Evolutionary conservation across 495 filamentous ascomycete species (phyloP).

Genomic region (Podospora australis): DNA sequence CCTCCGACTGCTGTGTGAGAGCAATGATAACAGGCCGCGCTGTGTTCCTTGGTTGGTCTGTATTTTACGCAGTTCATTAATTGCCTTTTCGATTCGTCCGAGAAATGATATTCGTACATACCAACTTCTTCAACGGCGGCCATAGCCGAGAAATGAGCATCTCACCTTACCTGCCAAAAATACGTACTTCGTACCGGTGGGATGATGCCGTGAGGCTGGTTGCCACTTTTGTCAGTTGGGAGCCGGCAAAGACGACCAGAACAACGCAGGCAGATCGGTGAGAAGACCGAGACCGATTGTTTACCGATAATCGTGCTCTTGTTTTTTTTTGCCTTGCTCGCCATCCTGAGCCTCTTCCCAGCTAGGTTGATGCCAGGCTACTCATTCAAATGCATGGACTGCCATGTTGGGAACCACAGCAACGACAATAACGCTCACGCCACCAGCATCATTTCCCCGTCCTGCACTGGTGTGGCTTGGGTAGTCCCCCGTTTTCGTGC

Average conservation of each 20-base stretch:
- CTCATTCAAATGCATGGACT: neutral
- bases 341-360: neutral
- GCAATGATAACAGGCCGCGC: too few species aligned
- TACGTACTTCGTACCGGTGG: neutral
- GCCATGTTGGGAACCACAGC: neutral
- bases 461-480: slow-evolving; percentile 3
- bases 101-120: too few species aligned
- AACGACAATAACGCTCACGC: neutral
- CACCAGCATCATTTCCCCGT: slow-evolving; percentile 5
- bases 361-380: neutral
- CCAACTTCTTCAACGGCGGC: neutral
- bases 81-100: too few species aligned
- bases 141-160: neutral
- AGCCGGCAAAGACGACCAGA: neutral
- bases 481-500: too few species aligned
- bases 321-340: too few species aligned
- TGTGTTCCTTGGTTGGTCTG: too few species aligned
- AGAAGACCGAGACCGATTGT: too few species aligned
- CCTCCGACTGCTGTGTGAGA: too few species aligned
- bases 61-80: too few species aligned
- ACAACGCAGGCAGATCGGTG: neutral
- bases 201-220: neutral
- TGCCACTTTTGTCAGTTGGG: slow-evolving; percentile 3
- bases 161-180: slow-evolving; percentile 6
- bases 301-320: too few species aligned